phyloP scores from a whole-genome alignment of 1,284 basidiomycete genomes.

The Xerocomus cyaneibrunnescens region DNA sequence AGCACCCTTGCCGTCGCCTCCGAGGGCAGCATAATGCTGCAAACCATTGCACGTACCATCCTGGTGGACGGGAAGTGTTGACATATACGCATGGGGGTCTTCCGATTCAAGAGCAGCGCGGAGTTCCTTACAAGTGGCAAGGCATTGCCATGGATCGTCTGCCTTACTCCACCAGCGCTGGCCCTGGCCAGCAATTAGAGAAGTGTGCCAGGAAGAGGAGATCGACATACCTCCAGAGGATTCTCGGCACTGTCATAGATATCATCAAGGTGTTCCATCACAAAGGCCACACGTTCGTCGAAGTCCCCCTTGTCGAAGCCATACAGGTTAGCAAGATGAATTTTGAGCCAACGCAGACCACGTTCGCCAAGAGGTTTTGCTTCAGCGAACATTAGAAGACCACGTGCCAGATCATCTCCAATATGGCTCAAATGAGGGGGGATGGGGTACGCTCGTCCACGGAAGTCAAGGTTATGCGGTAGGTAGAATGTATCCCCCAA shows the following conservation, averaged over 20 bases:
- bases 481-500: constrained; percentile 87
- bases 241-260: constrained; percentile 84
- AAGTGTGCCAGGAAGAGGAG: background rate
- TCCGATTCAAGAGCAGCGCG: constrained; percentile 72
- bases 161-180: constrained; percentile 87
- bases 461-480: constrained; percentile 98
- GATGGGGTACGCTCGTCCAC: constrained; percentile 95
- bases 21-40: constrained; percentile 98
- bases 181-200: constrained; percentile 45
- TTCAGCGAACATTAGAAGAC: constrained; percentile 85
- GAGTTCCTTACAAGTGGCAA: constrained; percentile 90
- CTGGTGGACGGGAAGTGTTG: constrained; percentile 91
- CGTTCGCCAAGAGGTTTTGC: constrained; percentile 76
- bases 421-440: constrained; percentile 97
- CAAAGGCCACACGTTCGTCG: constrained; percentile 84
- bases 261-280: constrained; percentile 71
- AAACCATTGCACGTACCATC: constrained; percentile 99
- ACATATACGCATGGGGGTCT: constrained; percentile 72
- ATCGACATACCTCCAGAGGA: constrained; percentile 67
- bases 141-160: constrained; percentile 97
- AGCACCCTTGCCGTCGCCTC: constrained; percentile 89
- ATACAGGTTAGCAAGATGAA: constrained; percentile 91
- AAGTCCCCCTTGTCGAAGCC: constrained; percentile 97
- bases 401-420: constrained; percentile 92
- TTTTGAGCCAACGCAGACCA: constrained; percentile 86